Base-by-base conservation (phyloP, 1,284 basidiomycete species). In the Mycena sp. region DNA sequence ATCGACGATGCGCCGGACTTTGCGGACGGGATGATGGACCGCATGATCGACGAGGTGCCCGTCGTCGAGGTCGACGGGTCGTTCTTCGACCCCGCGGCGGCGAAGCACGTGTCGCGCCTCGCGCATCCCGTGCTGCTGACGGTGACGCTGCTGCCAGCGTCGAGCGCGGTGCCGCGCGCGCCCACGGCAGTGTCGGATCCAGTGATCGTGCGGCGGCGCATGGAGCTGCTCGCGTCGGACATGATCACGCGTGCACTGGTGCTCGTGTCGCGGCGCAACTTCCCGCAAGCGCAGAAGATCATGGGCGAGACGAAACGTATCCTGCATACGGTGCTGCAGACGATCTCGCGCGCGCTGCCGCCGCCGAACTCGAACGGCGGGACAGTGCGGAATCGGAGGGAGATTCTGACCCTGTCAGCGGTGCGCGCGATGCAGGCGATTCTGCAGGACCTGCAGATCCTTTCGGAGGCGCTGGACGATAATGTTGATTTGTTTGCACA, bases 191-290 rank as follows among this genome's bases (percentile, higher is more conserved):
- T 83, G 1, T 92, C 90, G 0, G 93, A 97, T 73, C 90, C 94
- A 0, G 87, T 91, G 40, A 94, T 98, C 68, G 90, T 96, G 25
- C 87, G 95, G n/a, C 85, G 96, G 40, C 82, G 96, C 29, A 96
- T 97, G 92, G 96, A 98, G 79, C 85, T 98, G 6, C 85, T 98
- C 28, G 90, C 93, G 14, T 91, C 90, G 28, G 96, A 98, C 77
- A 98, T 98, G 94, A 93, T 98, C 73, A 96, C 94, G 1, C 90
- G 96, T 21, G 92, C 93, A 9, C 84, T 98, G 26, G 90, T 98
- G 23, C 85, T 97, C 29, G 94, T 97, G 48, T 92, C 92, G 19
- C 83, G 94, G 70, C 88, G 93, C 73, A 96, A 96, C 75, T 93
- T 89, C 76, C 82, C 86, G 0, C 93, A 95, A 68, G 96, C 96